Conservation (phyloP, 352 stramenopile species). For the Pythium biforme region DNA sequence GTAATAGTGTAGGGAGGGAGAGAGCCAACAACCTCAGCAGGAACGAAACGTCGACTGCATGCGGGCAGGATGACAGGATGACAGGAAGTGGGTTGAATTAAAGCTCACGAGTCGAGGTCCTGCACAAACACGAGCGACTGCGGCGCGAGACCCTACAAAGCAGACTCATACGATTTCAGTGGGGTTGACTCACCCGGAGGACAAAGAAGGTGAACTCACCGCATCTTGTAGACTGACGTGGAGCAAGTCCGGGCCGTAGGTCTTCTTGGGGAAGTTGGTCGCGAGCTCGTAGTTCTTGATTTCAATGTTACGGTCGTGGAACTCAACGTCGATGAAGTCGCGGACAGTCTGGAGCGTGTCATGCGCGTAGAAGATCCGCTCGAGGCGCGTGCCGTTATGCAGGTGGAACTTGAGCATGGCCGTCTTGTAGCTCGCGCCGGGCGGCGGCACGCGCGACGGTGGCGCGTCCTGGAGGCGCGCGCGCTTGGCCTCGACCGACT, state of each 20-base stretch:
- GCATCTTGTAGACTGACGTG: slow-evolving; percentile 67
- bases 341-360: slow-evolving; percentile 77
- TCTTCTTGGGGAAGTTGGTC: slow-evolving; percentile 84
- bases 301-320: slow-evolving; percentile 71
- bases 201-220: slow-evolving; percentile 32
- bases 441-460: slow-evolving; percentile 44
- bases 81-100: no score
- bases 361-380: slow-evolving; percentile 80
- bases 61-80: not conserved
- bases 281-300: slow-evolving; percentile 83
- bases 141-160: slow-evolving; percentile 56
- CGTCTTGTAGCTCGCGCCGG: slow-evolving; percentile 62
- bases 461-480: slow-evolving; percentile 41
- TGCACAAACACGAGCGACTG: slow-evolving; percentile 82
- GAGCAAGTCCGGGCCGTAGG: slow-evolving; percentile 59
- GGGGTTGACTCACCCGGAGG: not conserved
- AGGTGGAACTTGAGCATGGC: slow-evolving; percentile 79
- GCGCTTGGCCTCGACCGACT: slow-evolving; percentile 63
- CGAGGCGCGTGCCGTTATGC: slow-evolving; percentile 70
- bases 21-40: no score
- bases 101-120: slow-evolving; percentile 74
- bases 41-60: no score
- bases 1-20: not conserved
- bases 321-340: slow-evolving; percentile 80
- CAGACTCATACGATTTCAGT: not conserved